These are phyloP conservation scores for Ceratocystis cubensis DNA, from an alignment of 2,329 filamentous ascomycete genomes.

Conservation along the genomic window DNA sequence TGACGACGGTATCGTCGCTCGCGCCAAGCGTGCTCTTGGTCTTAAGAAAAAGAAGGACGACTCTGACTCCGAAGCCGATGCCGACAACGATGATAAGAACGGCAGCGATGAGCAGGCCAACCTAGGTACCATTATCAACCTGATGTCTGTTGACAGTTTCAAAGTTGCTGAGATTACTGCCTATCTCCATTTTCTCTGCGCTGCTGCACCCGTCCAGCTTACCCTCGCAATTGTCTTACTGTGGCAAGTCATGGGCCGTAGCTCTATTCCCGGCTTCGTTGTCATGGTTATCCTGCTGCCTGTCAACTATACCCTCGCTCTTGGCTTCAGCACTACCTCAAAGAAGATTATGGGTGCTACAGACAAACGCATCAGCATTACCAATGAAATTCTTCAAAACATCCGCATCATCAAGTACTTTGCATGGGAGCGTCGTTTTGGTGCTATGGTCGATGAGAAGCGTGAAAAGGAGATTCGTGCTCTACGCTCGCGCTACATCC, in stretches of 20 bases:
- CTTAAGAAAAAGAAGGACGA: slow-evolving; percentile 40
- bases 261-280: slow-evolving; percentile 82
- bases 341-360: slow-evolving; percentile 87
- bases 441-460: slow-evolving; percentile 78
- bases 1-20: slow-evolving; percentile 33
- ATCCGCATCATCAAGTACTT: slow-evolving; percentile 99
- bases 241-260: slow-evolving; percentile 81
- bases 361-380: slow-evolving; percentile 89
- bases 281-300: slow-evolving; percentile 84
- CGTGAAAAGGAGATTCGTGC: slow-evolving; percentile 64
- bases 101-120: slow-evolving; percentile 65
- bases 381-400: slow-evolving; percentile 93
- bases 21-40: slow-evolving; percentile 45
- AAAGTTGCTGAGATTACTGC: slow-evolving; percentile 92
- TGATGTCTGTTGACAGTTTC: slow-evolving; percentile 99
- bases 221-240: slow-evolving; percentile 67
- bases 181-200: slow-evolving; percentile 93
- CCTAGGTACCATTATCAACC: slow-evolving; percentile 94
- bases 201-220: slow-evolving; percentile 79
- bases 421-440: slow-evolving; percentile 90
- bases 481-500: slow-evolving; percentile 68
- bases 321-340: slow-evolving; percentile 72
- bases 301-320: slow-evolving; percentile 78
- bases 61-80: slow-evolving; percentile 24
- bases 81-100: slow-evolving; percentile 29